A percentile compares a stretch with the other conserved stretches of the same genome.
Conservation (phyloP, 2,329 filamentous ascomycete genomes). For the Aspergillus ibericus region DNA sequence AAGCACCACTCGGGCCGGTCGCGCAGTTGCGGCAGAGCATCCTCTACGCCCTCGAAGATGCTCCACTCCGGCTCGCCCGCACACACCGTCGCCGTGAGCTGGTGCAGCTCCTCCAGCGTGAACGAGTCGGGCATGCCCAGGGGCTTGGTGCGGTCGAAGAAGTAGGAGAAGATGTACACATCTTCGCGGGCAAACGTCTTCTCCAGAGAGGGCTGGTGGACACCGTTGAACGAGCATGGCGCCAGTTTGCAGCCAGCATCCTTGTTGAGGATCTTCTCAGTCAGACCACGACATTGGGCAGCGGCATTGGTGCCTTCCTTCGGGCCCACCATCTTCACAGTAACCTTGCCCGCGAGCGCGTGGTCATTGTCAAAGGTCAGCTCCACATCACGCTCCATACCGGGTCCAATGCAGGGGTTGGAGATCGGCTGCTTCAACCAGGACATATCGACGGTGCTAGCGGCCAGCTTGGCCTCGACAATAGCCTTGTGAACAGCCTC, state of each 20-base stretch:
- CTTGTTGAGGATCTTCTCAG: slow-evolving; percentile 89
- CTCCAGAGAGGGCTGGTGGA: slow-evolving; percentile 86
- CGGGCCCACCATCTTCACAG: slow-evolving; percentile 87
- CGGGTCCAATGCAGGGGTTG: slow-evolving; percentile 84
- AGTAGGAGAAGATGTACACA: slow-evolving; percentile 96
- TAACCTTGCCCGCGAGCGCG: slow-evolving; percentile 62
- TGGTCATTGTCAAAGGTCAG: slow-evolving; percentile 69
- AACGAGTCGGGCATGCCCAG: slow-evolving; percentile 99
- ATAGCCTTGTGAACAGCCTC: slow-evolving; percentile 78
- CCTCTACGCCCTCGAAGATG: slow-evolving; percentile 72
- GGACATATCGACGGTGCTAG: slow-evolving; percentile 59
- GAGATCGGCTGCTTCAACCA: slow-evolving; percentile 72
- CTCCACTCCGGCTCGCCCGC: slow-evolving; percentile 75
- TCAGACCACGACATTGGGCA: slow-evolving; percentile 84
- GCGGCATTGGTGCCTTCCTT: slow-evolving; percentile 62
- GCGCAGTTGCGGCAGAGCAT: slow-evolving; percentile 75
- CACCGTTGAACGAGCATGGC: slow-evolving; percentile 97
- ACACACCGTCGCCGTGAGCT: slow-evolving; percentile 82
- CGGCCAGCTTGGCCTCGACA: slow-evolving; percentile 67
- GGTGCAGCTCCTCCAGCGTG: slow-evolving; percentile 84
- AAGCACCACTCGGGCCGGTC: slow-evolving; percentile 88
- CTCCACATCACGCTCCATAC: slow-evolving; percentile 71
- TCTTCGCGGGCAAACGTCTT: slow-evolving; percentile 93
- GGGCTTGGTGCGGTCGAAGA: slow-evolving; percentile 90
- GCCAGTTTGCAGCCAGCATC: slow-evolving; percentile 76